phyloP scores from a whole-genome alignment of 495 filamentous ascomycete genomes.

The Sordaria brevicollis region DNA sequence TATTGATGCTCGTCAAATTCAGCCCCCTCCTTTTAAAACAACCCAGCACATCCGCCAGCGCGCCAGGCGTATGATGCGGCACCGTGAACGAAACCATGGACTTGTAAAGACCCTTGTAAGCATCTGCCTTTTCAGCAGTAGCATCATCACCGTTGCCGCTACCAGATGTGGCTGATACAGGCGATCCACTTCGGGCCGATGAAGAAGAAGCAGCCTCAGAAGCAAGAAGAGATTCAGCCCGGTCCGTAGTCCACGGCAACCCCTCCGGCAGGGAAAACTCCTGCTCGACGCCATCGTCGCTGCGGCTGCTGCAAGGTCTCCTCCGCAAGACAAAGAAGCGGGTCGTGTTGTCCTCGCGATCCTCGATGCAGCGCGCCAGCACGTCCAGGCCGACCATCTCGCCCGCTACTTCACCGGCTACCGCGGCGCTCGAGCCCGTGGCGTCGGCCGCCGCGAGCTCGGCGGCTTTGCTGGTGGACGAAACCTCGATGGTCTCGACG shows the following conservation, averaged over 20 bases:
- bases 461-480: constrained; percentile 74
- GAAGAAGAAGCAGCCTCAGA: background rate
- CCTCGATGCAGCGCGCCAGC: constrained; percentile 69
- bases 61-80: constrained; percentile 64
- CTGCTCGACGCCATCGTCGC: background rate
- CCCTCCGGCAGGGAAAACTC: background rate
- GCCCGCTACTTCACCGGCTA: constrained; percentile 66
- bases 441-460: constrained; percentile 57
- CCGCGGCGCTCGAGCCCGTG: constrained; percentile 55
- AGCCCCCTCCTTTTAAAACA: constrained; percentile 62
- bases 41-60: constrained; percentile 67
- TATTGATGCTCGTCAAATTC: constrained; percentile 86
- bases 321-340: constrained; percentile 71
- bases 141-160: background rate
- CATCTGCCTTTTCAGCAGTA: constrained; percentile 1
- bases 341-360: constrained; percentile 74
- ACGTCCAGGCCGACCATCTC: constrained; percentile 53
- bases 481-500: constrained; percentile 71
- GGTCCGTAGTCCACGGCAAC: background rate
- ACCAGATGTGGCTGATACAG: too few species aligned
- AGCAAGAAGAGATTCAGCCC: background rate
- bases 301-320: constrained; percentile 8
- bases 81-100: constrained; percentile 74
- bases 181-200: background rate
- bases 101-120: constrained; percentile 39